Evolutionary conservation across 2,329 filamentous ascomycete genomes (phyloP).

Genomic region (Aspergillus novoparasiticus): DNA sequence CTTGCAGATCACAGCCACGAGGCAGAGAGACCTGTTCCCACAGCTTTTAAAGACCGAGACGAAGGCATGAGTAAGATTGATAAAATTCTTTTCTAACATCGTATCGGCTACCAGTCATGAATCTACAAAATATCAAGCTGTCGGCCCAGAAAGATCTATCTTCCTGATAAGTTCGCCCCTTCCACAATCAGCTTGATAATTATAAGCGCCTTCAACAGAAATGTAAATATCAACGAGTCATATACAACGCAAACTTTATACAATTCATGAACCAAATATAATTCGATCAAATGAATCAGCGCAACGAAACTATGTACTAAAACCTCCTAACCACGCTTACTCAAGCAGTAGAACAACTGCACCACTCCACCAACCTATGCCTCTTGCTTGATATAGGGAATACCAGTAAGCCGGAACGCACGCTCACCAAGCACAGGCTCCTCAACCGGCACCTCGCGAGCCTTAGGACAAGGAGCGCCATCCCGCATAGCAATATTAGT

Average conservation of each 20-base stretch:
- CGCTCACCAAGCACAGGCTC: conserved; percentile 45
- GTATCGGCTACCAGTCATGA: too few relatives aligned
- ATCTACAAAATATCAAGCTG: too few relatives aligned
- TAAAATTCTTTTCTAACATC: too few relatives aligned
- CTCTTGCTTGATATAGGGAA: conserved; percentile 44
- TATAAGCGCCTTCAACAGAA: too few relatives aligned
- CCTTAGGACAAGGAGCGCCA: conserved; percentile 27
- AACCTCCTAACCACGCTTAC: background rate
- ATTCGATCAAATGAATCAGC: background rate
- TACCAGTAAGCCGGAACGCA: conserved; percentile 51
- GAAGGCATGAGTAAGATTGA: too few relatives aligned
- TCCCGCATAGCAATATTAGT: conserved; percentile 26
- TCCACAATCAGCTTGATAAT: too few relatives aligned
- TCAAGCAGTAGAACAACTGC: background rate
- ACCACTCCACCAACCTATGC: background rate
- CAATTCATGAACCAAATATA: background rate
- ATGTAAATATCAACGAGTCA: background rate
- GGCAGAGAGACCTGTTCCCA: too few relatives aligned
- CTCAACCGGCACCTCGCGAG: conserved; percentile 42
- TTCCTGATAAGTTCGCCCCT: too few relatives aligned
- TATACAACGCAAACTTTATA: background rate
- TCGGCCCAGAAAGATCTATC: too few relatives aligned
- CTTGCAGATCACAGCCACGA: too few relatives aligned
- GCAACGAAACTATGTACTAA: background rate
- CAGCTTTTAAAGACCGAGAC: too few relatives aligned